Evolutionary conservation across 192 early-diverging fungal species (phyloP).

Genomic region (Coemansia sp.): DNA sequence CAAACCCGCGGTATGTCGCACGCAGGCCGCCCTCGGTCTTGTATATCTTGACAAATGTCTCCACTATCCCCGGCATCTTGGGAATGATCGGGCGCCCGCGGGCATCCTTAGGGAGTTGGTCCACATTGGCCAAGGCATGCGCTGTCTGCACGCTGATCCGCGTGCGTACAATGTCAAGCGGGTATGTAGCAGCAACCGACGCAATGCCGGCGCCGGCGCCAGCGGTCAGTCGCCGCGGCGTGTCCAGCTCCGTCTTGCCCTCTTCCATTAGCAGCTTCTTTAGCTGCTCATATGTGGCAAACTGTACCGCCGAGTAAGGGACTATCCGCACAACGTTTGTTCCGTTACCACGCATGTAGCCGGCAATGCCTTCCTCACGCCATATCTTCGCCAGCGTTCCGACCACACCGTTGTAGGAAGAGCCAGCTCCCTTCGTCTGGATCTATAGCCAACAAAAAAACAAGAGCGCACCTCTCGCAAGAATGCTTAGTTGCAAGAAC

Average conservation of each 20-base stretch:
- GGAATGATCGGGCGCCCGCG: slow-evolving; percentile 53
- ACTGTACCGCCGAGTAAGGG: slow-evolving; percentile 77
- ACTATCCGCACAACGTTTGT: slow-evolving; percentile 80
- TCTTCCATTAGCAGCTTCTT: slow-evolving; percentile 67
- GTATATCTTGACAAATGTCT: slow-evolving; percentile 63
- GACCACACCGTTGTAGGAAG: slow-evolving; percentile 63
- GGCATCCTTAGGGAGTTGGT: slow-evolving; percentile 37
- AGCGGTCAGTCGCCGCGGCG: slow-evolving; percentile 62
- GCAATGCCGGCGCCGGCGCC: slow-evolving; percentile 73
- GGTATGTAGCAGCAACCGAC: slow-evolving; percentile 75
- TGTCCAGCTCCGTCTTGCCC: slow-evolving; percentile 66
- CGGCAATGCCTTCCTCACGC: slow-evolving; percentile 68
- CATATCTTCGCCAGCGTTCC: slow-evolving; percentile 75
- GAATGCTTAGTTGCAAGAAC: too few relatives aligned
- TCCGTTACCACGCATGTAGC: slow-evolving; percentile 77
- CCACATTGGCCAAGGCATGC: slow-evolving; percentile 46
- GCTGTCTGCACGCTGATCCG: slow-evolving; percentile 73
- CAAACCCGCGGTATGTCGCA: slow-evolving; percentile 69
- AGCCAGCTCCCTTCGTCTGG: slow-evolving; percentile 48
- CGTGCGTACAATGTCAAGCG: slow-evolving; percentile 74
- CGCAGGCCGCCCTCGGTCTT: slow-evolving; percentile 66
- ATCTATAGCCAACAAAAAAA: slow-evolving; percentile 42
- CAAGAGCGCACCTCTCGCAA: not conserved
- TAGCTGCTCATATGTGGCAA: slow-evolving; percentile 77
- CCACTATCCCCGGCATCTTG: slow-evolving; percentile 65